Base-by-base conservation (phyloP, 2,329 filamentous ascomycete species). In the Fusarium dlaminii region DNA sequence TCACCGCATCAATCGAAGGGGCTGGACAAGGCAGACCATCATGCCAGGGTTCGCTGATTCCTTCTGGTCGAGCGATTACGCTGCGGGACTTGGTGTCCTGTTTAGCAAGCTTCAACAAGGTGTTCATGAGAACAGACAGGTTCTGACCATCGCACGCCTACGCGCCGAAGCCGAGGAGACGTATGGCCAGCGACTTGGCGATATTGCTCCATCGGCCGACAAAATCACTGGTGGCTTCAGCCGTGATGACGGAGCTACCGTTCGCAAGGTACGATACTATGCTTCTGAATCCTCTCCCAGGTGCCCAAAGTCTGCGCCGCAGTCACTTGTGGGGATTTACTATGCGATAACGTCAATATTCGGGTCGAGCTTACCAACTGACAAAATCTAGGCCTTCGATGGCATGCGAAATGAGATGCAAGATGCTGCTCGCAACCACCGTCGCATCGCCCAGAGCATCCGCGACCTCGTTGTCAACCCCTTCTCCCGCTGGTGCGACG, bases 41-140 rank as follows among this genome's bases (percentile, higher is more conserved):
- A 96, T 96, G 93, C 93, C 93, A 77, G 90, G 94, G 79, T 98
- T 99, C 85, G 92, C 95, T 77, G 94, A 96, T 85, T 98, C 95
- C 57, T 98, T 99, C 86, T 99, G 96, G 96, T 98, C 96, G 72
- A 90, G 91, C 82, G 96, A 99, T 89, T 98, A 98, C 88, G 96
- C 96, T 82, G 95, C 94, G 87, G 91, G 96, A 72, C 90, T 99
- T 75, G 95, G 96, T 63, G 95, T 98, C 74, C 90, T 99, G 75
- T 99, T 98, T 81, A 91, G 91, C 82, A 99, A 99, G 87, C 92
- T 99, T 64, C 95, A 98, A 83, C 96, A 99, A 84, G 96, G 96
- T 70, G 93, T 97, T 67, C 90, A 95, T 78, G 96, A 99, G 84
- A 97, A 99, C 83, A 93, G 96, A 79, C 96, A 99, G 84, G 88